phyloP scores from a whole-genome alignment of 2,329 filamentous ascomycete genomes.

The Cladosporium phlei region DNA sequence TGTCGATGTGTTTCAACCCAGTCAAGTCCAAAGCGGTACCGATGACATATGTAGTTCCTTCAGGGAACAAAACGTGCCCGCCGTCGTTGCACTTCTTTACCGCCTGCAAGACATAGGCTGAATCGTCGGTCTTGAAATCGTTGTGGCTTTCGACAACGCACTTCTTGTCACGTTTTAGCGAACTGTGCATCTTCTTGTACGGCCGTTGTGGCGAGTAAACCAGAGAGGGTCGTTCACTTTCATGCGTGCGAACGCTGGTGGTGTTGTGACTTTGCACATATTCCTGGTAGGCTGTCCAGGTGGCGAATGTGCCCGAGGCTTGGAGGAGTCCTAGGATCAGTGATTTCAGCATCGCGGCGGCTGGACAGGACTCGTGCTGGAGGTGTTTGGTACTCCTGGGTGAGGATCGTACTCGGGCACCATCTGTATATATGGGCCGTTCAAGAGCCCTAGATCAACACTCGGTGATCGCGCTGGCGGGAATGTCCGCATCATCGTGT shows the following conservation, averaged over 20 bases:
- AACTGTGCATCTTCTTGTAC: slow-evolving; percentile 31
- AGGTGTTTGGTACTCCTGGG: neutral
- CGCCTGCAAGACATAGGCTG: slow-evolving; percentile 49
- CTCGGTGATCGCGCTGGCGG: neutral
- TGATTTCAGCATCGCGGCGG: slow-evolving; percentile 14
- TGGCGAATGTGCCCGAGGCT: slow-evolving; percentile 20
- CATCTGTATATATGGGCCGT: slow-evolving; percentile 1
- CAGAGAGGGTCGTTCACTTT: slow-evolving; percentile 29
- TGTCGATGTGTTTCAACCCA: slow-evolving; percentile 59
- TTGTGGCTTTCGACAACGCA: slow-evolving; percentile 37
- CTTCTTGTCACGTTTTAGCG: slow-evolving; percentile 33
- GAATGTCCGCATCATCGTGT: neutral
- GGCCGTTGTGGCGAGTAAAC: slow-evolving; percentile 34
- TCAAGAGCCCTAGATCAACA: neutral
- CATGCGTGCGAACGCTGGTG: slow-evolving; percentile 20
- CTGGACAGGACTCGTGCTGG: neutral
- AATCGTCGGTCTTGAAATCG: slow-evolving; percentile 45
- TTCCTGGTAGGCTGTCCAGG: slow-evolving; percentile 28
- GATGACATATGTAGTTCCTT: slow-evolving; percentile 55
- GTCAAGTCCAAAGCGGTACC: slow-evolving; percentile 62
- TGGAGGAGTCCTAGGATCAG: slow-evolving; percentile 17
- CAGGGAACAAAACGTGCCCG: slow-evolving; percentile 56
- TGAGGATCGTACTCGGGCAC: neutral
- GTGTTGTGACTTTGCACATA: slow-evolving; percentile 21
- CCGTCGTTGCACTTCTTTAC: slow-evolving; percentile 59